Evolutionary conservation across 139 green algal species (phyloP), one percentile per base, ranked within the genome.

Genomic region (Tetradesmus lagerheimii): DNA sequence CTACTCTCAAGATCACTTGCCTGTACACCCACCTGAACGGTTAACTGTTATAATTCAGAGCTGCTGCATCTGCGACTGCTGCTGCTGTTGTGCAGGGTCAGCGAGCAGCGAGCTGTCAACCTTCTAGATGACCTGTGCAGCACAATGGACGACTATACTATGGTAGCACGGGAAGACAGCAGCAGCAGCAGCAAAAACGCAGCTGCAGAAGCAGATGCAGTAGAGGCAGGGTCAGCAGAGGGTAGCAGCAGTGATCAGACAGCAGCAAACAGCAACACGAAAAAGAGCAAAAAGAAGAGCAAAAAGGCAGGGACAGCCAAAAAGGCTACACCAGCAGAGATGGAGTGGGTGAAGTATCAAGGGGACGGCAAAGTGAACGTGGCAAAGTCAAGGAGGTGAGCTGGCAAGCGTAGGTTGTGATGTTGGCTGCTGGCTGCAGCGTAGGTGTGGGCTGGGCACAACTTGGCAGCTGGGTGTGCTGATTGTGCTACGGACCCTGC

Each of bases 71-170:
- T 47, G 53, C 79, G 31, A 25, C 4, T 53, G 29, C 37, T 43
- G 27, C 90, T 64, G 50, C 25, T 11, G 25, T 15, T 20, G 18
- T 67, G 31, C 85, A 95, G 94, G 85, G 57, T 95, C 3, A 96
- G 92, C 81, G 96, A 98, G 89, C 87, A 97, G 41, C 80, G 96
- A 12, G 91, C 92, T 8, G 92, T 96, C 16, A 91, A 97, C 89
- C 80, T 98, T n/a, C 92, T 98, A 38, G 96, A 98, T 16, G 92
- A 91, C 31, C 75, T 98, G 25, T 98, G 96, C 81, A 76, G 92
- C 20, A 66, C 16, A 20, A 92, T 97, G 94, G 91, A 91, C 0
- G 74, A 92, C 31, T 97, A 97, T 80, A 90, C 93, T 16, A 89
- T 96, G 1, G 85, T 91, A 23, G 37, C 67, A 27, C 78, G 76